Base-by-base conservation (phyloP, 768 basidiomycete species). In the Ephemerocybe angulata region DNA sequence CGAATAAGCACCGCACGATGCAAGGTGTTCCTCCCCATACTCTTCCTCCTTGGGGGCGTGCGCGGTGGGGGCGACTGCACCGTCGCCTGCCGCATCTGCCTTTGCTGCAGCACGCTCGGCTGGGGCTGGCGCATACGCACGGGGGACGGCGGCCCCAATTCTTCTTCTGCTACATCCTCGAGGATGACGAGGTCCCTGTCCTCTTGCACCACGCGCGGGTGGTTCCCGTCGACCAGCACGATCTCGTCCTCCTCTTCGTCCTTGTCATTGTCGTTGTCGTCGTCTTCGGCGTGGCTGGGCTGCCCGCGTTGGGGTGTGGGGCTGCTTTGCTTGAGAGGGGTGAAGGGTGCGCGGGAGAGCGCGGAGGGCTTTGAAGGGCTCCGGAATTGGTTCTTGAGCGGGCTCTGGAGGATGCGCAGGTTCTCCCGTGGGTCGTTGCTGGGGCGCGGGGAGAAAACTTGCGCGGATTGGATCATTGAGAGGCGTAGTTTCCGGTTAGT, bases 391-490 rank as follows among this genome's bases (percentile, higher is more conserved):
- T 67, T 65, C 59, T 76, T 80, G 8, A 84, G 62, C 0, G 85
- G 86, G 13, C 77, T 83, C 63, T 84, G 80, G 3, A 90, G 74
- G 29, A 87, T 72, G 7, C 80, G 75, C 1, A 90, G 75, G 57
- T 88, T 88, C 64, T 83, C 83, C 28, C 73, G 69, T 1, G 86
- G 83, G 61, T 86, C 77, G 3, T 70, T 67, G 31, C 80, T 83
- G 0, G 84, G 85, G 3, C 80, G 68, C 1, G 87, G 88, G 1
- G 82, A 81, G 67, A 89, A 88, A 4, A 91, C 86, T 60, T 88
- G 81, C 0, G 86, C 86, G 52, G 82, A 83, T 24, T 83, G 76
- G 30, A 91, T 88, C 85, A 91, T 87, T 2, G 86, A 87, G 56
- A 91, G 76, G 27, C 88, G 81, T 1, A 86, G 75, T 2, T 79